Conservation (phyloP, 257 asterid genomes). For the Leptodermis oblonga region DNA sequence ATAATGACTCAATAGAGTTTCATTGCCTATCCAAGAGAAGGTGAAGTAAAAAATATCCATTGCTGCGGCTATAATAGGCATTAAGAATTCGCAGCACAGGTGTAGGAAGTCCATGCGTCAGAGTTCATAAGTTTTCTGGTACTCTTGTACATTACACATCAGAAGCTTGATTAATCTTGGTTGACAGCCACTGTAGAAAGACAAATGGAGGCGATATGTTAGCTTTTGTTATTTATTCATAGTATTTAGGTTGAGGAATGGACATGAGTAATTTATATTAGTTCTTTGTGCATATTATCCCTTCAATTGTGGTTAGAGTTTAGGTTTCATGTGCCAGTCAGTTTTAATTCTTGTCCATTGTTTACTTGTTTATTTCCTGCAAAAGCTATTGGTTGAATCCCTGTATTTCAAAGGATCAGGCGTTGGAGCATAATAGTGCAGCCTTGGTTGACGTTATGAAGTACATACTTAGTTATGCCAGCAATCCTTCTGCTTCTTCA, state of each 20-base stretch:
- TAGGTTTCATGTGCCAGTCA: neutral
- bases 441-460: constrained; percentile 73
- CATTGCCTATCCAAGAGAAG: neutral
- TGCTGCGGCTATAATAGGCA: neutral
- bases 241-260: neutral
- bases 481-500: constrained; percentile 60
- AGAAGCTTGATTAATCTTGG: constrained; percentile 1
- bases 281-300: neutral
- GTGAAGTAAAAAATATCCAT: neutral
- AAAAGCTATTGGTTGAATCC: neutral
- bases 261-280: neutral
- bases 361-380: neutral
- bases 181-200: neutral
- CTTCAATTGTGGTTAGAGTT: neutral
- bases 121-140: neutral
- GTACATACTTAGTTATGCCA: constrained; percentile 80
- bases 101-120: neutral
- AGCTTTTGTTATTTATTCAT: neutral
- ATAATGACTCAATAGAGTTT: neutral
- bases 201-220: neutral
- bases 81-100: neutral
- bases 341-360: neutral
- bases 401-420: constrained; percentile 33
- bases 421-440: constrained; percentile 42
- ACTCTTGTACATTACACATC: neutral